Evolutionary conservation across 1,284 basidiomycete species (phyloP).

Genomic region (Exsudoporus floridanus): DNA sequence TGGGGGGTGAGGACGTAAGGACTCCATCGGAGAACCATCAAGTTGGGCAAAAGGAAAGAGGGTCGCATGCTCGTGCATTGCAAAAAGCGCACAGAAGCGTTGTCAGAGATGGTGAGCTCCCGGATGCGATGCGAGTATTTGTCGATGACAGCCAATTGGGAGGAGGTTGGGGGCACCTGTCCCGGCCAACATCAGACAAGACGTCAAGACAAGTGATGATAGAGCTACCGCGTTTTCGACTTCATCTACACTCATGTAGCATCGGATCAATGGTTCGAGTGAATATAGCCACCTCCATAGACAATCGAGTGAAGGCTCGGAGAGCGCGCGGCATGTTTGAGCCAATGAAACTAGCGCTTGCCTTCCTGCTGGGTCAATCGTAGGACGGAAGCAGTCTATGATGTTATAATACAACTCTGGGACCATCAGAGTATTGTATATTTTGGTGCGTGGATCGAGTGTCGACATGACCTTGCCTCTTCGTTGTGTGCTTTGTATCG

Average conservation of each 20-base stretch:
- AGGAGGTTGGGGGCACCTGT: constrained; percentile 16
- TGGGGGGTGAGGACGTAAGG: background rate
- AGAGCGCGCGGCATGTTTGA: constrained; percentile 8
- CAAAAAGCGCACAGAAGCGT: constrained; percentile 10
- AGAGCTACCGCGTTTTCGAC: background rate
- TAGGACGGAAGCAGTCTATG: constrained; percentile 8
- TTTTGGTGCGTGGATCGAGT: background rate
- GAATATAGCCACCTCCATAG: constrained; percentile 15
- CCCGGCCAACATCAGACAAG: background rate
- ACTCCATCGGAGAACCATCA: constrained; percentile 11
- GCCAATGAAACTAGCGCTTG: constrained; percentile 3
- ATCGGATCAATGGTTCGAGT: constrained; percentile 18
- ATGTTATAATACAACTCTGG: constrained; percentile 14
- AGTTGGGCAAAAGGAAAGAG: constrained; percentile 10
- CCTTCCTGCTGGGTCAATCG: background rate
- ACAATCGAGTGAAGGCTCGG: constrained; percentile 11
- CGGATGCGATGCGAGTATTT: constrained; percentile 15
- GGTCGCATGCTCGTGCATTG: constrained; percentile 9
- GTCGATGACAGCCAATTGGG: constrained; percentile 7
- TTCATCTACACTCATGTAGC: constrained; percentile 1
- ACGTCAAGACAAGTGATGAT: background rate
- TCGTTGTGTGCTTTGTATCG: too few relatives aligned
- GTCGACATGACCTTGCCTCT: background rate
- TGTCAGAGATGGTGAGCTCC: constrained; percentile 7
- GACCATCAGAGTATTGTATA: background rate